phyloP scores from a whole-genome alignment of 139 green algal species.

The Asterochloris erici region DNA sequence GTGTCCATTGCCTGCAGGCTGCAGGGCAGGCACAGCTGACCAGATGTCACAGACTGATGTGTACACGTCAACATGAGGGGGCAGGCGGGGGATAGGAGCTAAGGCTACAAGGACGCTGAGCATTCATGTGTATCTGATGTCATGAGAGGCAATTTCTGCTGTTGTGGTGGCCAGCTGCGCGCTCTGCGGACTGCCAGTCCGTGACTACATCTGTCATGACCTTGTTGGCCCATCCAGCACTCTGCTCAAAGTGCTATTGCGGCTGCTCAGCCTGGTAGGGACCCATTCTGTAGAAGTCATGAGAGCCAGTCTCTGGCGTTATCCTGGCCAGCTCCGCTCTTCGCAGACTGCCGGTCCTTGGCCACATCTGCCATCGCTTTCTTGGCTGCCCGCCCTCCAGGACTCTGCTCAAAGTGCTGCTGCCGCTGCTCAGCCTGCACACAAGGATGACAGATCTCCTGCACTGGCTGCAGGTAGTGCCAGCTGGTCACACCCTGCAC shows the following conservation, averaged over 20 bases:
- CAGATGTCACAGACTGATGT: too few relatives aligned
- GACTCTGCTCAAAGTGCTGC: constrained; percentile 23
- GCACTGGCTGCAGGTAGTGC: neutral
- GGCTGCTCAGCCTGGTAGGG: constrained; percentile 9
- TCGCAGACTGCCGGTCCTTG: constrained; percentile 15
- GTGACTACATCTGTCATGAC: constrained; percentile 19
- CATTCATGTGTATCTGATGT: too few relatives aligned
- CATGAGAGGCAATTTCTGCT: too few relatives aligned
- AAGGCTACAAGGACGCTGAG: too few relatives aligned
- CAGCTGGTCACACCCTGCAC: neutral
- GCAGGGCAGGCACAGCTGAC: too few relatives aligned
- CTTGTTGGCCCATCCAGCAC: constrained; percentile 10
- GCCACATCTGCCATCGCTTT: constrained; percentile 22
- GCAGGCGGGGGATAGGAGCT: too few relatives aligned
- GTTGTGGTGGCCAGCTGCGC: too few relatives aligned
- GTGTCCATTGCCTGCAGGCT: too few relatives aligned
- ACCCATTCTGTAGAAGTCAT: too few relatives aligned
- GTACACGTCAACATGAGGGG: too few relatives aligned
- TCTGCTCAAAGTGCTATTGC: constrained; percentile 25
- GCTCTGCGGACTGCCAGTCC: constrained; percentile 9
- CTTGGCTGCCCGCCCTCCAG: constrained; percentile 12
- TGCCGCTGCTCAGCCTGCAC: constrained; percentile 20
- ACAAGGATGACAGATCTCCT: neutral
- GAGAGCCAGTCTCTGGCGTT: too few relatives aligned
- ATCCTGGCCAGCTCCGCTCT: too few relatives aligned